phyloP scores from a whole-genome alignment of 139 green algal genomes.

The Chlamydomonas eustigma region DNA sequence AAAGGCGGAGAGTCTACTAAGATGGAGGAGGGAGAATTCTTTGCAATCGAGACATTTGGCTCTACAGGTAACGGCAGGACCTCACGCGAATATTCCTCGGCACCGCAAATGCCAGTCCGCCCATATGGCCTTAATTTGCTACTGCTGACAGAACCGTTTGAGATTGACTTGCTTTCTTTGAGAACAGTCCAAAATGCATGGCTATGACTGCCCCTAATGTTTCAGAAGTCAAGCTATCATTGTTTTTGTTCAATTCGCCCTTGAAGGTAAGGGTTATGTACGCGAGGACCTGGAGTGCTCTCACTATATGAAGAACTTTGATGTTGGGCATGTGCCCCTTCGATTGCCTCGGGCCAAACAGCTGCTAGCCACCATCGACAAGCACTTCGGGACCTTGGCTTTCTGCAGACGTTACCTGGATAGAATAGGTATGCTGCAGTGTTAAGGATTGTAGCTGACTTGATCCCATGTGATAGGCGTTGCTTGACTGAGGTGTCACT shows the following conservation, averaged over 20 bases:
- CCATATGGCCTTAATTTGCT: too few relatives aligned
- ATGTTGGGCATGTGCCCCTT: slow-evolving; percentile 82
- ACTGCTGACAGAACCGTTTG: too few relatives aligned
- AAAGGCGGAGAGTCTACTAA: slow-evolving; percentile 76
- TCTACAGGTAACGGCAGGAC: slow-evolving; percentile 49
- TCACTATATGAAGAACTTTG: slow-evolving; percentile 99
- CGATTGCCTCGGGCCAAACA: slow-evolving; percentile 90
- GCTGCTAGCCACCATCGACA: slow-evolving; percentile 93
- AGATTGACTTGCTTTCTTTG: too few relatives aligned
- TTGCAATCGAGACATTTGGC: slow-evolving; percentile 99
- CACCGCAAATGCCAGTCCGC: too few relatives aligned
- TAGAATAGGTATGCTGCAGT: slow-evolving; percentile 56
- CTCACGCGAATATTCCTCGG: neutral
- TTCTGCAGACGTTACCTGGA: slow-evolving; percentile 96
- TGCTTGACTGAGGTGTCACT: too few relatives aligned
- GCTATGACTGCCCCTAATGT: too few relatives aligned
- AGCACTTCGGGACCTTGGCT: slow-evolving; percentile 96
- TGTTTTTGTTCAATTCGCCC: too few relatives aligned
- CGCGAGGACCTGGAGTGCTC: slow-evolving; percentile 95
- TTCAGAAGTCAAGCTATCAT: too few relatives aligned
- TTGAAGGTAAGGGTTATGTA: slow-evolving; percentile 77
- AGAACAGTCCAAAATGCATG: too few relatives aligned
- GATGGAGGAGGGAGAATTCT: slow-evolving; percentile 99
- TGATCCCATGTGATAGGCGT: too few relatives aligned
- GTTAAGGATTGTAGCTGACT: too few relatives aligned